Evolutionary conservation across 805 yeast genomes (phyloP).

Genomic region (Myxozyma udenii): DNA sequence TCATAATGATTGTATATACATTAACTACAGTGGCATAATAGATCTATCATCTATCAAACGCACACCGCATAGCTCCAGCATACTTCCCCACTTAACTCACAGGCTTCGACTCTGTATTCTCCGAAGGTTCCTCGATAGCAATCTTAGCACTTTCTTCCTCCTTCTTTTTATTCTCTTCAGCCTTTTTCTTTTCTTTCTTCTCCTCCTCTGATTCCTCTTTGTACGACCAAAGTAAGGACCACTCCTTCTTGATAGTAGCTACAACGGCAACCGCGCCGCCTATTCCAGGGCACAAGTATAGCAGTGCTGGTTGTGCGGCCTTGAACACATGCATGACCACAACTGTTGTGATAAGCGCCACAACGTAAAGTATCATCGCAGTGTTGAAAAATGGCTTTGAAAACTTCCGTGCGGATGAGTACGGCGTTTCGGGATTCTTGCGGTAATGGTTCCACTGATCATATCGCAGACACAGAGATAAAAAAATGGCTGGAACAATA

Average conservation of each 20-base stretch:
- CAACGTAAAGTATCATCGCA: constrained; percentile 48
- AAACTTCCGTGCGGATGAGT: constrained; percentile 35
- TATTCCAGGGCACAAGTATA: constrained; percentile 56
- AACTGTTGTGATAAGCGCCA: constrained; percentile 49
- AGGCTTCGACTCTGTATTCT: too few species aligned
- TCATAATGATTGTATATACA: too few species aligned
- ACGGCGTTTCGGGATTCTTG: constrained; percentile 32
- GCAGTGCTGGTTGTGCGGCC: constrained; percentile 64
- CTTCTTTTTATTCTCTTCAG: not conserved
- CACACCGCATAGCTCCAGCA: too few species aligned
- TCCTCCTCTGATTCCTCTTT: constrained; percentile 22
- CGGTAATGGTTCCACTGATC: constrained; percentile 48
- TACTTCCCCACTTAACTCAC: too few species aligned
- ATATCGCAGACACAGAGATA: constrained; percentile 53
- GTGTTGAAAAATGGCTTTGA: constrained; percentile 48
- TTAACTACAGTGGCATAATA: too few species aligned
- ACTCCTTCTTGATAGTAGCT: constrained; percentile 13
- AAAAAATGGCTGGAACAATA: constrained; percentile 55
- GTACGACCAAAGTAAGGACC: constrained; percentile 17
- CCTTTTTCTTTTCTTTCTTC: constrained; percentile 7
- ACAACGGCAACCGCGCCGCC: constrained; percentile 22
- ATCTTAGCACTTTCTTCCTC: not conserved
- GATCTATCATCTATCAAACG: too few species aligned
- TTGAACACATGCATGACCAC: constrained; percentile 41
- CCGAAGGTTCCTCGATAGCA: not conserved